Percentiles rank a stretch among this genome's conserved stretches.
Conservation (phyloP, 495 filamentous ascomycete genomes). For the Aspergillus kassunensis region DNA sequence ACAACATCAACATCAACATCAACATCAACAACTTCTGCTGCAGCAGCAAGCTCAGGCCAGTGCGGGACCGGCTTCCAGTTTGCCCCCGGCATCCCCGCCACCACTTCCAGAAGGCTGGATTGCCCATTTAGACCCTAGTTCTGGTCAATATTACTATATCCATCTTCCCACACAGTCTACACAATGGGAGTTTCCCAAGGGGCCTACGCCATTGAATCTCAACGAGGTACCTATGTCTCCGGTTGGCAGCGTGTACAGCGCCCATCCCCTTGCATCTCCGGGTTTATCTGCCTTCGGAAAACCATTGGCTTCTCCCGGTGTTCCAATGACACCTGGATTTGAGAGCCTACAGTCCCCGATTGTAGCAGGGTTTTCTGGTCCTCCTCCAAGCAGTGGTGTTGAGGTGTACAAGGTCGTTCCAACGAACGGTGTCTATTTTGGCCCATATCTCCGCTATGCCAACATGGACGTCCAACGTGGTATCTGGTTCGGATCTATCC, state of each 20-base stretch:
- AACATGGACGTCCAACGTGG: constrained; percentile 96
- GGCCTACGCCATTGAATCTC: constrained; percentile 76
- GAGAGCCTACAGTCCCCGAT: constrained; percentile 71
- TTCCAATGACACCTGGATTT: constrained; percentile 68
- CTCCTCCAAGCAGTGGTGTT: constrained; percentile 80
- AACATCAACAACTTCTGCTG: no score
- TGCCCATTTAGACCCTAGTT: constrained; percentile 89
- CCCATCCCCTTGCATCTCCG: constrained; percentile 70
- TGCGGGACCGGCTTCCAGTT: constrained; percentile 41
- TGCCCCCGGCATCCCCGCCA: constrained; percentile 76
- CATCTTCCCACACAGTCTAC: constrained; percentile 94
- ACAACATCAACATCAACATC: no score
- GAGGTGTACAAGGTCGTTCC: constrained; percentile 90
- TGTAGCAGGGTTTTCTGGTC: constrained; percentile 73
- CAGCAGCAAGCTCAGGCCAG: constrained; percentile 29
- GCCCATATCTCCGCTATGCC: constrained; percentile 89
- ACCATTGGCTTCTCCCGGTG: constrained; percentile 71
- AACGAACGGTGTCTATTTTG: constrained; percentile 98
- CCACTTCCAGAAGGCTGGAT: constrained; percentile 98
- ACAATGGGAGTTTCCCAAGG: constrained; percentile 98
- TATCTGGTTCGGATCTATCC: constrained; percentile 78
- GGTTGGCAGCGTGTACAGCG: constrained; percentile 69
- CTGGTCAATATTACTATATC: constrained; percentile 98
- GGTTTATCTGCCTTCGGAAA: constrained; percentile 66
- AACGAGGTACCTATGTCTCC: constrained; percentile 77